phyloP scores from a whole-genome alignment of 2,329 filamentous ascomycete species.

The Apiospora phragmitis region DNA sequence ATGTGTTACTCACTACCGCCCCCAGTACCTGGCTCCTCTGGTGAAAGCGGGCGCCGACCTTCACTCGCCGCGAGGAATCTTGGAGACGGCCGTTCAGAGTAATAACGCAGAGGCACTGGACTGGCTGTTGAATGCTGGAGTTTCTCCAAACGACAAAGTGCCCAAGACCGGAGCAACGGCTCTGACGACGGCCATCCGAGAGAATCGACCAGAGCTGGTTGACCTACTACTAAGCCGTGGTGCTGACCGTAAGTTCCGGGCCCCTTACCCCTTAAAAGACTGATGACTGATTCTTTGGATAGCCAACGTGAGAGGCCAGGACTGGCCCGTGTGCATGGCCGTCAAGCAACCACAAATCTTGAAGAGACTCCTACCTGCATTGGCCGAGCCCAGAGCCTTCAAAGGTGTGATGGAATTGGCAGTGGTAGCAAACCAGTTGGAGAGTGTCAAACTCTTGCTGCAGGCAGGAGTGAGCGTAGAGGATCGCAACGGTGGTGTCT shows the following conservation, averaged over 20 bases:
- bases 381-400: slow-evolving; percentile 60
- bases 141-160: slow-evolving; percentile 61
- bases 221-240: slow-evolving; percentile 49
- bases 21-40: slow-evolving; percentile 60
- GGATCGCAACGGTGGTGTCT: slow-evolving; percentile 72
- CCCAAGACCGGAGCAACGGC: slow-evolving; percentile 58
- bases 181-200: slow-evolving; percentile 65
- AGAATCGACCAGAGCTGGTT: slow-evolving; percentile 59
- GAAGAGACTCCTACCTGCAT: slow-evolving; percentile 55
- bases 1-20: slow-evolving; percentile 65
- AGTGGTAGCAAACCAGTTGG: slow-evolving; percentile 65
- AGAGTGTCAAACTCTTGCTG: slow-evolving; percentile 66
- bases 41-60: slow-evolving; percentile 62
- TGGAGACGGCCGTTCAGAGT: slow-evolving; percentile 62
- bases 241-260: slow-evolving; percentile 18
- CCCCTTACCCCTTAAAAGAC: too few species aligned
- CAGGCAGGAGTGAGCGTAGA: slow-evolving; percentile 66
- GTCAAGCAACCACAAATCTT: slow-evolving; percentile 62
- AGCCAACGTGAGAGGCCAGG: slow-evolving; percentile 62
- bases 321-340: slow-evolving; percentile 72
- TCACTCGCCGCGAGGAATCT: slow-evolving; percentile 61
- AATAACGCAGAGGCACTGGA: slow-evolving; percentile 62
- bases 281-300: slow-evolving; percentile 47
- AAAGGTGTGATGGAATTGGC: slow-evolving; percentile 70
- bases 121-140: slow-evolving; percentile 60